phyloP scores from a whole-genome alignment of 495 filamentous ascomycete species.

The Copromyces sp. region DNA sequence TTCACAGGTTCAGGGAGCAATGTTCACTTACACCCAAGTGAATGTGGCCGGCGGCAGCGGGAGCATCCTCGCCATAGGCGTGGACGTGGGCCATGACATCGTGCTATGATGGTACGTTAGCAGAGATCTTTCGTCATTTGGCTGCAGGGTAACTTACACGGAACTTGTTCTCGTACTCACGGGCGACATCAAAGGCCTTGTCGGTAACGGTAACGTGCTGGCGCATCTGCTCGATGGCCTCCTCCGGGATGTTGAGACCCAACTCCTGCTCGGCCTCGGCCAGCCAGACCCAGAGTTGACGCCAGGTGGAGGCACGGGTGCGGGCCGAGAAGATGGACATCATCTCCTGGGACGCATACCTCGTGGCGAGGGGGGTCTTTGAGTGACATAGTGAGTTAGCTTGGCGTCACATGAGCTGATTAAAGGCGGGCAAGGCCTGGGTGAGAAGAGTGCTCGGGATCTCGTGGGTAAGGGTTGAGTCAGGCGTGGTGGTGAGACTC shows the following conservation, averaged over 20 bases:
- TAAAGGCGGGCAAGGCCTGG: not conserved
- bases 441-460: not conserved
- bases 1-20: not conserved
- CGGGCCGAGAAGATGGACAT: slow-evolving; percentile 58
- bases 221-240: slow-evolving; percentile 68
- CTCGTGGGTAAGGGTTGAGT: not conserved
- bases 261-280: slow-evolving; percentile 73
- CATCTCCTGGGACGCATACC: slow-evolving; percentile 59
- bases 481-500: not conserved
- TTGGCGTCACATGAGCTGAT: not conserved
- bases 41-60: slow-evolving; percentile 78
- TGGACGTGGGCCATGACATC: slow-evolving; percentile 51
- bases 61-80: slow-evolving; percentile 65
- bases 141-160: slow-evolving; percentile 3
- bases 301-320: slow-evolving; percentile 64
- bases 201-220: slow-evolving; percentile 63
- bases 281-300: slow-evolving; percentile 72
- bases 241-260: slow-evolving; percentile 52
- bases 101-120: slow-evolving; percentile 14
- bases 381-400: slow-evolving; percentile 13
- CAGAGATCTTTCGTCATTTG: not conserved
- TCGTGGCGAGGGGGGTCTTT: slow-evolving; percentile 59
- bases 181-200: slow-evolving; percentile 65
- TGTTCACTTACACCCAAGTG: slow-evolving; percentile 48
- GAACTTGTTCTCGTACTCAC: slow-evolving; percentile 55